Evolutionary conservation across 1,284 basidiomycete genomes (phyloP), one percentile per base, ranked within the genome.

Genomic region (Rhodotorula sp.): DNA sequence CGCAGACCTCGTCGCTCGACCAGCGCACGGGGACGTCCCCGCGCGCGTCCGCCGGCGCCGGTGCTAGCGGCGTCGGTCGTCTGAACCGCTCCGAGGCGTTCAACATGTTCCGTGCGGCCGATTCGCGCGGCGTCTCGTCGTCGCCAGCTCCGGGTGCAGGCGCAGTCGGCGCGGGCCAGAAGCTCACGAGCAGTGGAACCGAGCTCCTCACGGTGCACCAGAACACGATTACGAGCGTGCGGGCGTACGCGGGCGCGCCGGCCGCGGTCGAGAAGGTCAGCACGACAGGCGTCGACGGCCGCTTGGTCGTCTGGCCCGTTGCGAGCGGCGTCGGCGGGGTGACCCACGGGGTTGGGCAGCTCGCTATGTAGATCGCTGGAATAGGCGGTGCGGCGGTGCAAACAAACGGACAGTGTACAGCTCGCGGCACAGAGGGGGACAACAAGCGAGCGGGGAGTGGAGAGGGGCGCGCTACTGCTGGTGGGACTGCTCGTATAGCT

Each of bases 171-270:
- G 81, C 53, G 74, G 82, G 82, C 0, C 79, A 82, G 58, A 75
- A 71, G 54, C 44, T 76, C 55, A 73, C 72, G 8, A 62, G 69
- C 36, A 80, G 84, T 63, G 88, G 92, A 79, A 90, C 89, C 21
- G 91, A 91, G 81, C 84, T 92, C 72, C 84, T 86, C 80, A 99
- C 96, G 6, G 87, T 97, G 55, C 97, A 99, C 82, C 96, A 98
- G 85, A 99, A 99, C 84, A 97, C 95, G 55, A 98, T 99, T 82
- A 98, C 94, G n/a, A 90, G 85, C 77, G 85, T 97, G 59, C 85
- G 92, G 67, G 84, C 90, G 37, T 96, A 92, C 78, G 89, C 90
- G 71, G 84, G 81, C 0, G 83, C 80, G 0, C 27, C 44, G 9
- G 78, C 71, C 2, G 67, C 34, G 0, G 89, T 97, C 13, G 85